A percentile compares a stretch with the other conserved stretches of the same genome.
These are phyloP conservation scores for Persicaria maculosa DNA, from an alignment of 148 eudicot genomes.

Conservation along the genomic window DNA sequence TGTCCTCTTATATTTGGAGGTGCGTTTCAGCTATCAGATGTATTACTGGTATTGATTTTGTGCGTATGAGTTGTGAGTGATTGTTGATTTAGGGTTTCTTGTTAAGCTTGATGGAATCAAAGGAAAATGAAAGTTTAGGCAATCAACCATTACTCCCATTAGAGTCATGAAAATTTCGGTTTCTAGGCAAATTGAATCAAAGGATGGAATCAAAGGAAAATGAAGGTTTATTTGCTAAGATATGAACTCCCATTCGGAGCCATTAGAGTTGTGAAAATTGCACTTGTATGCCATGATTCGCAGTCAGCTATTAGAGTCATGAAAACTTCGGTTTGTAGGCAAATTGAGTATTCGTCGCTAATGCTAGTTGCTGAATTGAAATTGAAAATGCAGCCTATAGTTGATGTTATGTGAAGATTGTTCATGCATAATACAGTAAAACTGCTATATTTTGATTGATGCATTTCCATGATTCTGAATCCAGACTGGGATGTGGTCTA, in stretches of 20 bases:
- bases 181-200: not conserved
- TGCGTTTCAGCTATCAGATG: constrained; percentile 15
- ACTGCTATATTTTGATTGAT: not conserved
- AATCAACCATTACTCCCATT: too few species aligned
- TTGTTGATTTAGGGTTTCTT: not conserved
- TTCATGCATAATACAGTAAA: not conserved
- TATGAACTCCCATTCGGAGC: not conserved
- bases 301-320: too few species aligned
- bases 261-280: not conserved
- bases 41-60: not conserved
- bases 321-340: not conserved
- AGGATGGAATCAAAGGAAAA: not conserved
- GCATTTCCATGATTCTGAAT: constrained; percentile 7
- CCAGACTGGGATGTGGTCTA: constrained; percentile 97
- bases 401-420: not conserved
- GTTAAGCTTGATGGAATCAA: not conserved
- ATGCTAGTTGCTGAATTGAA: not conserved
- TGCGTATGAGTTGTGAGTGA: not conserved
- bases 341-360: not conserved
- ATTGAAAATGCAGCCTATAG: not conserved
- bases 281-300: too few species aligned
- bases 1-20: constrained; percentile 97
- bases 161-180: too few species aligned
- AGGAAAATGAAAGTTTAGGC: not conserved
- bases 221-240: not conserved